A percentile compares a stretch with the other conserved stretches of the same genome.
phyloP scores from a whole-genome alignment of 371 early-diverging fungal genomes.

The Mucor sp. region DNA sequence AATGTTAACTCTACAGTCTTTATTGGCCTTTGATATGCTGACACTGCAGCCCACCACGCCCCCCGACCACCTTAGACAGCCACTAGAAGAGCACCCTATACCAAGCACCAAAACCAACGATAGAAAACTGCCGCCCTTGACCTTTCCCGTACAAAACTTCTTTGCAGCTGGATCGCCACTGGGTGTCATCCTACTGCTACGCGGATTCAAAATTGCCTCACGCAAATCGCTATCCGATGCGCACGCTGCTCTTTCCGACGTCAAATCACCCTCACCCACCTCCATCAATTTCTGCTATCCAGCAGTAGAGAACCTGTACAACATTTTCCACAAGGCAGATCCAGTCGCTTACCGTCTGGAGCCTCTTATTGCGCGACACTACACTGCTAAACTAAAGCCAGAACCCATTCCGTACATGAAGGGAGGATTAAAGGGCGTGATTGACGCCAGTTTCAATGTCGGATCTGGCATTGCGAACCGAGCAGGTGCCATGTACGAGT shows the following conservation, averaged over 20 bases:
- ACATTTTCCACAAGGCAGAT: slow-evolving; percentile 72
- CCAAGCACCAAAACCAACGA: slow-evolving; percentile 1
- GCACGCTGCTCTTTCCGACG: slow-evolving; percentile 27
- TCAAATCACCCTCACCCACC: slow-evolving; percentile 21
- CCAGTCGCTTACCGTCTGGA: slow-evolving; percentile 68
- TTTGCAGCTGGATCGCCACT: slow-evolving; percentile 79
- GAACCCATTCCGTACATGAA: slow-evolving; percentile 79
- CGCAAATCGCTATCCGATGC: slow-evolving; percentile 32
- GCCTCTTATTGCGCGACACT: slow-evolving; percentile 69
- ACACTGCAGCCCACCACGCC: slow-evolving; percentile 57
- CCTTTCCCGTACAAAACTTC: slow-evolving; percentile 59
- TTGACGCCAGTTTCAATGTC: slow-evolving; percentile 61
- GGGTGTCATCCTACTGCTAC: slow-evolving; percentile 75
- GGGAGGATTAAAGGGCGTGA: slow-evolving; percentile 76
- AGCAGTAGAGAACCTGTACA: slow-evolving; percentile 74
- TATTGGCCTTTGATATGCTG: slow-evolving; percentile 80
- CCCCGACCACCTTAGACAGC: slow-evolving; percentile 10
- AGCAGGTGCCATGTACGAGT: slow-evolving; percentile 71
- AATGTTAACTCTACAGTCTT: slow-evolving; percentile 27
- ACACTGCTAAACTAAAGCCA: slow-evolving; percentile 60
- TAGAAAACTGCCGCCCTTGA: slow-evolving; percentile 22
- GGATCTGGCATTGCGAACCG: slow-evolving; percentile 69
- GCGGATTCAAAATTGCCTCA: slow-evolving; percentile 64
- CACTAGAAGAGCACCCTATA: slow-evolving; percentile 17
- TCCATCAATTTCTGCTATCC: slow-evolving; percentile 51